A percentile compares a stretch with the other conserved stretches of the same genome.
phyloP scores from a whole-genome alignment of 2,329 filamentous ascomycete species.

The Alternaria metachromatica region DNA sequence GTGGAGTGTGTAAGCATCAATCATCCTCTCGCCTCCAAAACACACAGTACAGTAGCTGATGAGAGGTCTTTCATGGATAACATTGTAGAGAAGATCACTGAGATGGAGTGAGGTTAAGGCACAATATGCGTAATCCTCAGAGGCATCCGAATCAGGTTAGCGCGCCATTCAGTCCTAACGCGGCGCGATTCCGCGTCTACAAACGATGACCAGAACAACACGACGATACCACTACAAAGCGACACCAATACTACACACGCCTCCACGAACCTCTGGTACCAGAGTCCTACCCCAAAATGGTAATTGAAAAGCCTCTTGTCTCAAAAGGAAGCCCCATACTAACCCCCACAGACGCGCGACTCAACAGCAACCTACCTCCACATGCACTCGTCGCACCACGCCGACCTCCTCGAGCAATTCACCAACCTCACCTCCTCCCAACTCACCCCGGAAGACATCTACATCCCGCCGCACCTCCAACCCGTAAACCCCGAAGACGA shows the following conservation, averaged over 20 bases:
- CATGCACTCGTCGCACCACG: constrained; percentile 73
- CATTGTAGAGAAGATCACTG: neutral
- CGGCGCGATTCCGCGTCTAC: constrained; percentile 1
- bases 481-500: constrained; percentile 88
- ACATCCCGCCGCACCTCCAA: constrained; percentile 79
- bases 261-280: neutral
- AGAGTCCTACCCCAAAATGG: neutral
- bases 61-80: neutral
- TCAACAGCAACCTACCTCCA: constrained; percentile 77
- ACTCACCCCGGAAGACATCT: constrained; percentile 70
- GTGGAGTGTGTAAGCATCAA: neutral
- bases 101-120: neutral
- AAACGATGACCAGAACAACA: neutral
- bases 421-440: constrained; percentile 45
- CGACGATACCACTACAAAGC: neutral
- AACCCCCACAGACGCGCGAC: constrained; percentile 66
- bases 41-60: neutral
- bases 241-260: neutral
- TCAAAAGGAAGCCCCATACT: neutral
- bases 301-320: neutral
- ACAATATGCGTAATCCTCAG: neutral
- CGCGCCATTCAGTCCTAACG: constrained; percentile 4
- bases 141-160: constrained; percentile 2
- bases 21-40: neutral
- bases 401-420: constrained; percentile 75